phyloP scores from a whole-genome alignment of 2,329 filamentous ascomycete species.

The Colletotrichum tofieldiae region DNA sequence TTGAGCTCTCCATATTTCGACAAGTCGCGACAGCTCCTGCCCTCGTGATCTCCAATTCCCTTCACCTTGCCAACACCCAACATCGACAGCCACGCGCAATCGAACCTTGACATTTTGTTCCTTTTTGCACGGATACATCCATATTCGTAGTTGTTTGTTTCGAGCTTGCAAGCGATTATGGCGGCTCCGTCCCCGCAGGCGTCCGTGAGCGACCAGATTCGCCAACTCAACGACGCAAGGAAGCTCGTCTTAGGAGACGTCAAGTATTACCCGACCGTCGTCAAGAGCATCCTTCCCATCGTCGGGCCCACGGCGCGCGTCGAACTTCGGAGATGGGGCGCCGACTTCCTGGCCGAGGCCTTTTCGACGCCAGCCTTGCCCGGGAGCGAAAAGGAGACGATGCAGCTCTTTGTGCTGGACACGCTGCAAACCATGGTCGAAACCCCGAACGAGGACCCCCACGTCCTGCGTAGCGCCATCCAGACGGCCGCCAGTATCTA shows the following conservation, averaged over 20 bases:
- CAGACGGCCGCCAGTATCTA: slow-evolving; percentile 95
- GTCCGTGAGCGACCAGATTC: slow-evolving; percentile 82
- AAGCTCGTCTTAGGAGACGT: slow-evolving; percentile 90
- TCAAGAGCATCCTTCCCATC: slow-evolving; percentile 93
- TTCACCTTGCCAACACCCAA: neutral
- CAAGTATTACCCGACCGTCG: slow-evolving; percentile 90
- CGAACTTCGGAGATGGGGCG: slow-evolving; percentile 94
- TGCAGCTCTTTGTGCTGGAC: slow-evolving; percentile 84
- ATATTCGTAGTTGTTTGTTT: slow-evolving; percentile 13
- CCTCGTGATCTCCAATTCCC: slow-evolving; percentile 22
- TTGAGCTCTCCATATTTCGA: slow-evolving; percentile 42
- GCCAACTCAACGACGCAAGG: slow-evolving; percentile 91
- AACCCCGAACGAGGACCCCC: slow-evolving; percentile 80
- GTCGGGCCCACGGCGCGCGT: slow-evolving; percentile 82
- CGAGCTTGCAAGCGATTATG: slow-evolving; percentile 58
- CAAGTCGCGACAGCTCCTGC: slow-evolving; percentile 42
- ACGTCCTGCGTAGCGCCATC: slow-evolving; percentile 88
- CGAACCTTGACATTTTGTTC: neutral
- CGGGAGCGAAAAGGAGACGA: slow-evolving; percentile 83
- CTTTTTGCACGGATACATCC: neutral
- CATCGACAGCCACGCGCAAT: neutral
- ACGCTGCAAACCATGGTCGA: slow-evolving; percentile 81
- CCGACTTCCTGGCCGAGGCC: slow-evolving; percentile 95
- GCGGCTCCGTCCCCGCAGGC: slow-evolving; percentile 63
- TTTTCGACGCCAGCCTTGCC: slow-evolving; percentile 92